Conservation (phyloP, 2,329 filamentous ascomycete genomes). For the Metarhizium rileyi region DNA sequence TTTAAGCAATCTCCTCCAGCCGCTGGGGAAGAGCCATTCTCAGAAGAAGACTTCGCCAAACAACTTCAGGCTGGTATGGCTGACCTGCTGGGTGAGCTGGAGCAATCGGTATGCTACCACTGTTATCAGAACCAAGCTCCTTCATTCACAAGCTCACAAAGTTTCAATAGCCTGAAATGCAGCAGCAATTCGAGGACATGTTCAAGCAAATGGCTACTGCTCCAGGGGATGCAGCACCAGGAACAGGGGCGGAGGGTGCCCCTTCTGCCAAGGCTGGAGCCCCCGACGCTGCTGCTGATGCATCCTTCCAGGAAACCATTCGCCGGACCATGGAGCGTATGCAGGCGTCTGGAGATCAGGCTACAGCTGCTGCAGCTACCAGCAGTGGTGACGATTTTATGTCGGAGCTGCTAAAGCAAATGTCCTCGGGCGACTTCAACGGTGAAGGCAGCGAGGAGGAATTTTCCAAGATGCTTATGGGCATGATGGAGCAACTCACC, state of each 20-base stretch:
- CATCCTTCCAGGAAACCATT: conserved; percentile 85
- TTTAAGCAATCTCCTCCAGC: conserved; percentile 12
- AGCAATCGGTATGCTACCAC: conserved; percentile 40
- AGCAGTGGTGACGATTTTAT: conserved; percentile 68
- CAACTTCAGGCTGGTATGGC: conserved; percentile 89
- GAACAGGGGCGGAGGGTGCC: conserved; percentile 8
- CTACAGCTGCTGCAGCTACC: conserved; percentile 65
- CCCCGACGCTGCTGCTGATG: conserved; percentile 32
- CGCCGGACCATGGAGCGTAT: conserved; percentile 92
- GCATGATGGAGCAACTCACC: conserved; percentile 98
- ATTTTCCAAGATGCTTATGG: conserved; percentile 88
- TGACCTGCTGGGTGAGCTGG: conserved; percentile 63
- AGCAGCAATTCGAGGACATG: conserved; percentile 68
- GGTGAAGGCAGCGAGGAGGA: conserved; percentile 62
- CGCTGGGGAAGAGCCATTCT: conserved; percentile 32
- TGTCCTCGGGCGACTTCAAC: conserved; percentile 52
- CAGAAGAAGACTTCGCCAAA: conserved; percentile 72
- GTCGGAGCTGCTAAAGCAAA: conserved; percentile 84
- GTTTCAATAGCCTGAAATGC: conserved; percentile 52
- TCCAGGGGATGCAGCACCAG: conserved; percentile 11
- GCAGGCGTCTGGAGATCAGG: conserved; percentile 78
- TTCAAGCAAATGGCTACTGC: conserved; percentile 61
- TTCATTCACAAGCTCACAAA: not conserved
- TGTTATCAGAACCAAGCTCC: not conserved
- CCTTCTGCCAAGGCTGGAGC: conserved; percentile 20